These are phyloP conservation scores for Boletus barrowsii DNA, from an alignment of 768 basidiomycete species.

Conservation along the genomic window DNA sequence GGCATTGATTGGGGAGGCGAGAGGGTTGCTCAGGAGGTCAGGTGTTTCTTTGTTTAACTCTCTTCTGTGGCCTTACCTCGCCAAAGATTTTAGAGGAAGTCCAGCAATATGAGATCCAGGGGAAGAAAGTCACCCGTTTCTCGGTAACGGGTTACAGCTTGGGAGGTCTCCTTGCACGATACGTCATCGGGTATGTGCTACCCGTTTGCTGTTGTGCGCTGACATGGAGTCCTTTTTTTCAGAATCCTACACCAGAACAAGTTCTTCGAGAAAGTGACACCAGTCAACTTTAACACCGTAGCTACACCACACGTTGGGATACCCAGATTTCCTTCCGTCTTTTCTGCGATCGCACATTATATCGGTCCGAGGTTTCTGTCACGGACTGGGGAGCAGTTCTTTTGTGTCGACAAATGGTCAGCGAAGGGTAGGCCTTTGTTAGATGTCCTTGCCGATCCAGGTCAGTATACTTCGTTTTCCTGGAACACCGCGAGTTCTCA, in stretches of 20 bases:
- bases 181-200: conserved; percentile 61
- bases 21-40: conserved; percentile 74
- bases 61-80: conserved; percentile 1
- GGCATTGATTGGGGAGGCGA: conserved; percentile 85
- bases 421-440: conserved; percentile 62
- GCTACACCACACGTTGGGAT: conserved; percentile 85
- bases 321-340: conserved; percentile 55
- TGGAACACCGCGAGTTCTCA: background rate
- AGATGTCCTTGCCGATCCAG: conserved; percentile 78
- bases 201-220: background rate
- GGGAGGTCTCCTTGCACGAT: conserved; percentile 80
- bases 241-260: conserved; percentile 63
- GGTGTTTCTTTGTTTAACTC: conserved; percentile 3
- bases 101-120: conserved; percentile 47
- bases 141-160: conserved; percentile 77
- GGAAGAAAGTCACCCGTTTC: conserved; percentile 61
- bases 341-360: conserved; percentile 49
- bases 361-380: conserved; percentile 71
- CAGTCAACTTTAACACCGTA: conserved; percentile 80
- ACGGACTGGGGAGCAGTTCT: conserved; percentile 80
- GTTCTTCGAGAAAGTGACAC: conserved; percentile 69
- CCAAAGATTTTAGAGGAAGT: conserved; percentile 56
- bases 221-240: background rate
- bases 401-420: conserved; percentile 70
- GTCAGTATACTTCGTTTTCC: conserved; percentile 33